A percentile compares a stretch with the other conserved stretches of the same genome.
Evolutionary conservation across 1,139 yeast species (phyloP).

Genomic region (Groenewaldozyma sp.): DNA sequence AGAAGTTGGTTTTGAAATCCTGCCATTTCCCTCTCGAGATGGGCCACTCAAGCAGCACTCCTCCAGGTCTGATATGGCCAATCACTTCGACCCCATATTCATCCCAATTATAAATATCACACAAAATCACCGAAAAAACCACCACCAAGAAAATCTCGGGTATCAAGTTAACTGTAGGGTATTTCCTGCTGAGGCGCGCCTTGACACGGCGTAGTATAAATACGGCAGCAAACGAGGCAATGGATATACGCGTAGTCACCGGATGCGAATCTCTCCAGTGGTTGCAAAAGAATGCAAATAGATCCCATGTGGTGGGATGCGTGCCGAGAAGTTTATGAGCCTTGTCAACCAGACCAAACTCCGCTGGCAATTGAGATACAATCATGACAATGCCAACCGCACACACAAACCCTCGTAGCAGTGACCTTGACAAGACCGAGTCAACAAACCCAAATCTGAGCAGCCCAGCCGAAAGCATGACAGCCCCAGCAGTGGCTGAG

Average conservation of each 20-base stretch:
- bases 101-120: conserved; percentile 47
- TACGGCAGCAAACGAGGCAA: conserved; percentile 26
- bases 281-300: conserved; percentile 46
- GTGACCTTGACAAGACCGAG: conserved; percentile 72
- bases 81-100: conserved; percentile 53
- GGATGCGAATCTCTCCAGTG: conserved; percentile 33
- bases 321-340: conserved; percentile 44
- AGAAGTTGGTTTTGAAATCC: conserved; percentile 30
- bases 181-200: conserved; percentile 1
- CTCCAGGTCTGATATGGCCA: conserved; percentile 51
- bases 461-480: conserved; percentile 67
- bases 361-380: conserved; percentile 63
- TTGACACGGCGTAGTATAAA: conserved; percentile 24
- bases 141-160: conserved; percentile 85
- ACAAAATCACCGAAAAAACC: conserved; percentile 49
- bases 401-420: conserved; percentile 80
- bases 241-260: conserved; percentile 28
- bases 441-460: conserved; percentile 83
- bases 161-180: conserved; percentile 31
- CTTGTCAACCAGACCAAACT: conserved; percentile 50
- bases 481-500: conserved; percentile 69
- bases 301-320: conserved; percentile 65
- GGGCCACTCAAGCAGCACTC: conserved; percentile 41
- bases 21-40: conserved; percentile 30
- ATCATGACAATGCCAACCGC: conserved; percentile 93